Base-by-base conservation (phyloP, 352 stramenopile genomes). In the Phytophthora hibernalis region DNA sequence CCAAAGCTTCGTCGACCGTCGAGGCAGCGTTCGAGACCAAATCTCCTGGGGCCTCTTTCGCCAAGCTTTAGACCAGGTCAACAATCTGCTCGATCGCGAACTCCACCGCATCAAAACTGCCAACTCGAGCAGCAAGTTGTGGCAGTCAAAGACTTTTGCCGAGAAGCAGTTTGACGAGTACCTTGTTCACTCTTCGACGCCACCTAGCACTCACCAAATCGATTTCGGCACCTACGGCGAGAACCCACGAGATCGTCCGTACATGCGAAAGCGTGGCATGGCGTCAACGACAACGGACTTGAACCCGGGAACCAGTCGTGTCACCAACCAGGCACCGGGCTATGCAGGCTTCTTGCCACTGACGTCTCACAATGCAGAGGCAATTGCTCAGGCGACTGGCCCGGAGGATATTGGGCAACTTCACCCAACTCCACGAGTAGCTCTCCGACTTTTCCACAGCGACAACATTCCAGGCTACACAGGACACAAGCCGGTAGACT, bases 401-500 rank as follows among this genome's bases (percentile, higher is more conserved):
- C 67, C 69, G 0, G 45, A 80, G 28, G 56, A 72, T 5, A 61
- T 67, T 13, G 50, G 62, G 6, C 47, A 24, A 1, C 52, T 78
- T 37, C 72, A 60, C 15, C 83, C 70, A 13, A 71, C 68, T 1
- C 74, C 79, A 18, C 70, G 70, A 12, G 73, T 77, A 51, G 74
- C 76, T 13, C 61, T 95, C 24, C 80, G 84, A n/a, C 68, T 96
- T 16, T 95, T 87, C 61, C 73, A 96, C 61, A 87, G 64, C 59
- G 84, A 95, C 55, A 95, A 96, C 50, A 65, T 96, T 13, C 86
- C 89, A 0, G 87, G 87, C 0, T 96, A 96, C 70, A 89, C 86
- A 9, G 87, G 89, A 1, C 83, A 94, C 74, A 91, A 92, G 31
- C 83, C 87, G 0, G 68, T 83, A 20, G 83, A 92, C 63, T 91